A percentile compares a stretch with the other conserved stretches of the same genome.
Conservation (phyloP, 2,329 filamentous ascomycete species). For the Lasiodiplodia hormozganensis region DNA sequence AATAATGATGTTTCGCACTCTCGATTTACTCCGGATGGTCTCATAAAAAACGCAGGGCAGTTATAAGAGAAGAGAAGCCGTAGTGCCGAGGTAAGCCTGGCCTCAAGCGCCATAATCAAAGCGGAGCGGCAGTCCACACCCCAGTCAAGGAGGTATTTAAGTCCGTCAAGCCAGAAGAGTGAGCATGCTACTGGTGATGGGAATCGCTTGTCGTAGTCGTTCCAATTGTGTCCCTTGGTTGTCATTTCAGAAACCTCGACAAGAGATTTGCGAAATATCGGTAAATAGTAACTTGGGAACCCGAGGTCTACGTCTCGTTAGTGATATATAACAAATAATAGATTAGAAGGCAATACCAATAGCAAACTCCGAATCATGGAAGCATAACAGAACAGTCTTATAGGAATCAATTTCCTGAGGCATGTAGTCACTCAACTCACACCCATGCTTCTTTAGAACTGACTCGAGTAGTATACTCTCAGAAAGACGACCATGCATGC, state of each 20-base stretch:
- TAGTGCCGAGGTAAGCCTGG: no score
- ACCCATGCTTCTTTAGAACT: not conserved
- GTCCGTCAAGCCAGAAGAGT: not conserved
- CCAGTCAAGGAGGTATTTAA: not conserved
- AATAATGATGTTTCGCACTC: no score
- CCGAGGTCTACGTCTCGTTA: not conserved
- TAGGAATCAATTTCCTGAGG: fast-evolving
- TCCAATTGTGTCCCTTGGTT: not conserved
- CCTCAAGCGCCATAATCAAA: not conserved
- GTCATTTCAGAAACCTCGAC: not conserved
- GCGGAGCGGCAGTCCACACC: not conserved
- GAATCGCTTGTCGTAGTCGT: not conserved
- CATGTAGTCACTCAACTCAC: not conserved
- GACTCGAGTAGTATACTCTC: not conserved
- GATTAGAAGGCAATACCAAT: not conserved
- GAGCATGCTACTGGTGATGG: not conserved
- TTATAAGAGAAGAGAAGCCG: not conserved
- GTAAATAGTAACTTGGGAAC: not conserved
- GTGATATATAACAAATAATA: fast-evolving
- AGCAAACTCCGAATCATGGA: not conserved
- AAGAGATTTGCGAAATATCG: not conserved
- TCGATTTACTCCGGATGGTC: no score
- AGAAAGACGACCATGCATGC: no score
- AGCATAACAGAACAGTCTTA: not conserved
- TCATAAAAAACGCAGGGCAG: not conserved